Evolutionary conservation across 371 early-diverging fungal genomes (phyloP), one percentile per base, ranked within the genome.

Genomic region (Rhizopus sp.): DNA sequence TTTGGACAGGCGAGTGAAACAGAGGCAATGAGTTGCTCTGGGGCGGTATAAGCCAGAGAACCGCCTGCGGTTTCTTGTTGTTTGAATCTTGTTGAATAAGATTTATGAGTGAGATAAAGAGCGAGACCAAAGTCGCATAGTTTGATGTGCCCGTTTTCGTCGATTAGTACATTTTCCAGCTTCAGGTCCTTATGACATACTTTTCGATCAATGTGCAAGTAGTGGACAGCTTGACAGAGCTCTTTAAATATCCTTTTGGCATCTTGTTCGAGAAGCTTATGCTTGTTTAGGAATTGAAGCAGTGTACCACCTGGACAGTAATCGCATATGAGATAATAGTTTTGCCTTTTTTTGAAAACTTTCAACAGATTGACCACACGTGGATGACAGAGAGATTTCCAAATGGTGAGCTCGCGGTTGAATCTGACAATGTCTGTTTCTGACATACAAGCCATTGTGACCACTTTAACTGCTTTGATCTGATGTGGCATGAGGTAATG

Each of bases 101-200:
- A 23, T 33, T 50, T 40, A 44, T 30, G 54, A 54, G 30, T 62
- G 59, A 80, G 70, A 68, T 62, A 73, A 30, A 86, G 81, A 1
- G 89, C 83, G 6, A 93, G 70, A 2, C 98, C 97, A 75, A 99
- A 97, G 70, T 99, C 99, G 57, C 88, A 84, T 8, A 97, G 62
- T 63, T 93, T 94, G 70, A 87, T 78, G n/a, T 69, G 54, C 5
- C 59, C 62, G 40, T 67, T 39, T 32, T 77, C 73, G 53, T 78
- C 78, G 10, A 81, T 60, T 30, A 97, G 68, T 15, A 97, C 82
- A 68, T 98, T 98, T 56, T 98, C 99, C 30, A 91, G 80, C 72
- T 98, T 98, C 48, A 98, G 66, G 70, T 98, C 99, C 50, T 93
- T 85, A 71, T 98, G 97, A 17, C 88, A 86, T 15, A 96, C 81